Percentiles rank a stretch among this genome's conserved stretches.
Conservation (phyloP, 2,329 filamentous ascomycete genomes). For the Leptodontidium sp. region DNA sequence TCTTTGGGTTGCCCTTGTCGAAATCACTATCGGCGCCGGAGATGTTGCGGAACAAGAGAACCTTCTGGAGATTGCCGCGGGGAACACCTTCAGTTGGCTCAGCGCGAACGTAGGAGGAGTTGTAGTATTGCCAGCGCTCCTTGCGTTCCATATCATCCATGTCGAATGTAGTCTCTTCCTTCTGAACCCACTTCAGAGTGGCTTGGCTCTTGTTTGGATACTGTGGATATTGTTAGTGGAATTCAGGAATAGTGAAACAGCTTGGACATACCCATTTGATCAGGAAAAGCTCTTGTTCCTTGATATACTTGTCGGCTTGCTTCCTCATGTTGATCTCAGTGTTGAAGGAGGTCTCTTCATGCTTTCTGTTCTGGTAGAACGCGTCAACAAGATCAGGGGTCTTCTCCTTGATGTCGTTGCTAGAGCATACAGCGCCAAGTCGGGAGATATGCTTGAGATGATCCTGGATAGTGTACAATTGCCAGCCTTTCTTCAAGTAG, state of each 20-base stretch:
- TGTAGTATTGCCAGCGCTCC: conserved; percentile 93
- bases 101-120: conserved; percentile 87
- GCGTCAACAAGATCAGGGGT: conserved; percentile 88
- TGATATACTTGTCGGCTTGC: conserved; percentile 90
- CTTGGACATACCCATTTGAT: conserved; percentile 81
- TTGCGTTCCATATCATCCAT: conserved; percentile 86
- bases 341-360: conserved; percentile 87
- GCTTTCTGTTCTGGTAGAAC: conserved; percentile 82
- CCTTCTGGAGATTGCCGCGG: conserved; percentile 69
- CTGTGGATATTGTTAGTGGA: conserved; percentile 48
- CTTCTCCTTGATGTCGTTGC: conserved; percentile 89
- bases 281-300: conserved; percentile 90
- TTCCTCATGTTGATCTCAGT: conserved; percentile 90
- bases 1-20: conserved; percentile 69
- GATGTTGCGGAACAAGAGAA: conserved; percentile 76
- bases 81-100: conserved; percentile 86
- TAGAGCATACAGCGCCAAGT: conserved; percentile 83
- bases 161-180: conserved; percentile 80
- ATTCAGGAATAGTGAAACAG: not conserved
- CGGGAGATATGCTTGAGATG: conserved; percentile 83
- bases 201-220: conserved; percentile 73
- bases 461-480: conserved; percentile 91
- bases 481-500: conserved; percentile 91
- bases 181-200: conserved; percentile 74
- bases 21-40: conserved; percentile 68